These are phyloP conservation scores for Euphorbia tirucalli DNA, from an alignment of 345 rosid genomes.

Conservation along the genomic window DNA sequence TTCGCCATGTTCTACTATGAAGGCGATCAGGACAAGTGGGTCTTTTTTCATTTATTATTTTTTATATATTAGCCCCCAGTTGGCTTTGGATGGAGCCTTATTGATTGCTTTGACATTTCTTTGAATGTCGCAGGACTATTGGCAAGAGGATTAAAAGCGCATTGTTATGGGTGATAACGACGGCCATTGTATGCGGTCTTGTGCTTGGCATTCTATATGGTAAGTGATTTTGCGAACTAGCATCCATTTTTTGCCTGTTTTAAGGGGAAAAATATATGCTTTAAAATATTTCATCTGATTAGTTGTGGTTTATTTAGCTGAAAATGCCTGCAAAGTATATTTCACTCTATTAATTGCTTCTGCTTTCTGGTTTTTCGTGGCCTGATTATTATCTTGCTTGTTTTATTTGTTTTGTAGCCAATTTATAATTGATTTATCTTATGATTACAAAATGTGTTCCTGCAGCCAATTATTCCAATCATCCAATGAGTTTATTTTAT, in stretches of 20 bases:
- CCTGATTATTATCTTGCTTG: neutral
- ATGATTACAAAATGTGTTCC: neutral
- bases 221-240: conserved; percentile 27
- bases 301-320: neutral
- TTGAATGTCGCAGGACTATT: conserved; percentile 53
- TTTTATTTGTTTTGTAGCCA: neutral
- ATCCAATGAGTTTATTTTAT: neutral
- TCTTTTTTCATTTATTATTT: conserved; percentile 21
- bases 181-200: conserved; percentile 78
- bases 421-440: conserved; percentile 1
- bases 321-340: neutral
- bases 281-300: neutral
- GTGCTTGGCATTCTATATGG: conserved; percentile 93
- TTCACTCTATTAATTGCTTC: neutral
- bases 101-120: neutral
- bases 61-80: neutral
- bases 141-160: conserved; percentile 86
- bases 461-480: neutral
- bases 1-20: conserved; percentile 98
- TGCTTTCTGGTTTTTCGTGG: neutral
- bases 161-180: conserved; percentile 69
- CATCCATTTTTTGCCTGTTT: neutral
- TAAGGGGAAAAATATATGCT: neutral
- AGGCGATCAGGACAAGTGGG: conserved; percentile 98
- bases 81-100: neutral